A percentile compares a stretch with the other conserved stretches of the same genome.
These are phyloP conservation scores for Logfia minima DNA, from an alignment of 129 eudicot genomes.

Conservation along the genomic window DNA sequence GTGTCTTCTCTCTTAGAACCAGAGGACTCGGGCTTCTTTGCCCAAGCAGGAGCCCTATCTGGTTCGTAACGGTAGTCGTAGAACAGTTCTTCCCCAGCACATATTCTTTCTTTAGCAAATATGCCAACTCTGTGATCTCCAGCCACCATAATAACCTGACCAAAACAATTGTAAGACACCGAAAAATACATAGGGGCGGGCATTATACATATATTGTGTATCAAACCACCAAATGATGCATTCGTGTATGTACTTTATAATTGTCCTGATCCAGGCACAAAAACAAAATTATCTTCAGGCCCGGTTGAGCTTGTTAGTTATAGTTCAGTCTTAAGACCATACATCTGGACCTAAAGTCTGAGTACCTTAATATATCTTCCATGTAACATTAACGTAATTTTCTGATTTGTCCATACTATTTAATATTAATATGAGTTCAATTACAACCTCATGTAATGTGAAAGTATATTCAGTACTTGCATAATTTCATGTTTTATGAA, in stretches of 20 bases:
- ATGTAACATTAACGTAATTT: too few relatives aligned
- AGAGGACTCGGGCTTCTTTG: slow-evolving; percentile 83
- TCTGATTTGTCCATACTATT: too few relatives aligned
- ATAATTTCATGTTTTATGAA: too few relatives aligned
- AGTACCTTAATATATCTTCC: background rate
- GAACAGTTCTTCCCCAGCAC: slow-evolving; percentile 88
- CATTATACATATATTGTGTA: background rate
- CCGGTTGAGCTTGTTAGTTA: background rate
- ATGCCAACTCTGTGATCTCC: slow-evolving; percentile 99
- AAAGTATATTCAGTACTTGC: too few relatives aligned
- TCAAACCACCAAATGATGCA: slow-evolving; percentile 1
- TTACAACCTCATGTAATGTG: too few relatives aligned
- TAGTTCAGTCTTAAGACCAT: background rate
- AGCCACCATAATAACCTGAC: slow-evolving; percentile 93
- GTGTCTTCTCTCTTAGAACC: slow-evolving; percentile 74
- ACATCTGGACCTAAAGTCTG: background rate
- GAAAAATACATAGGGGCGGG: background rate
- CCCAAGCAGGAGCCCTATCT: slow-evolving; percentile 97
- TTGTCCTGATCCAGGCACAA: background rate
- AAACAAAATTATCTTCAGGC: too few relatives aligned
- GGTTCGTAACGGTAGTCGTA: slow-evolving; percentile 94
- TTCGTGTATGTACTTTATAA: background rate
- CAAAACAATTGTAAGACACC: slow-evolving; percentile 15
- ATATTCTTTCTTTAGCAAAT: slow-evolving; percentile 87
- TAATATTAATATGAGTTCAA: too few relatives aligned